Conservation (phyloP, 2,329 filamentous ascomycete species). For the Aspergillus chevalieri region DNA sequence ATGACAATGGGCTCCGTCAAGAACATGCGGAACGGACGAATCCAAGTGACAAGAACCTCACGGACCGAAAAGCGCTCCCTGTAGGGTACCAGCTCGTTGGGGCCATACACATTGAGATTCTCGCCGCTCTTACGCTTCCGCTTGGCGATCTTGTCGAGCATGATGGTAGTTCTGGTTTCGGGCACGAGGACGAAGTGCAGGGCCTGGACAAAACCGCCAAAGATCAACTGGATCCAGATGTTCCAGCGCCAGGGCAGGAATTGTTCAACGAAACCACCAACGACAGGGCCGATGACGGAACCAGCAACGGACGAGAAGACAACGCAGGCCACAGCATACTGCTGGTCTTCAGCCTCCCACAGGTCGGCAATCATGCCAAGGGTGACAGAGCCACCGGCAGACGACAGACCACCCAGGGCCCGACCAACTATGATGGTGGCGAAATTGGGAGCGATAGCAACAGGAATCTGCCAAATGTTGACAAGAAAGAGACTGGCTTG, state of each 20-base stretch:
- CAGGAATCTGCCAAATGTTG: conserved; percentile 70
- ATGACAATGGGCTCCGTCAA: conserved; percentile 60
- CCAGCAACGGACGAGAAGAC: conserved; percentile 76
- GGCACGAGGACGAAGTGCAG: conserved; percentile 65
- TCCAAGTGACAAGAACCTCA: conserved; percentile 54
- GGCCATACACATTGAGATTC: conserved; percentile 60
- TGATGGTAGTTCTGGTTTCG: conserved; percentile 68
- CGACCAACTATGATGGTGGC: conserved; percentile 64
- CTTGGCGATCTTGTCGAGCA: conserved; percentile 76
- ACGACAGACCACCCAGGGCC: conserved; percentile 62
- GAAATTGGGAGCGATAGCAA: conserved; percentile 68
- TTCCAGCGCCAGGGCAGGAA: conserved; percentile 66
- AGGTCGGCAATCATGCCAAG: conserved; percentile 70
- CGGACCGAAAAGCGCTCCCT: conserved; percentile 52
- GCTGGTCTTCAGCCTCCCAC: conserved; percentile 64
- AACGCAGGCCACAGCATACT: conserved; percentile 69
- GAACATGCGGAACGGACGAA: conserved; percentile 59
- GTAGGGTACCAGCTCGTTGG: conserved; percentile 62
- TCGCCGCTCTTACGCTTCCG: conserved; percentile 58
- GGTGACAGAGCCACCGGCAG: conserved; percentile 67
- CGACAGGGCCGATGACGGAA: conserved; percentile 67
- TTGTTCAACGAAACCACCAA: conserved; percentile 69
- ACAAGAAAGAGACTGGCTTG: conserved; percentile 68
- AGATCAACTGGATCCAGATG: conserved; percentile 81
- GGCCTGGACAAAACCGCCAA: conserved; percentile 63